Evolutionary conservation across 345 rosid species (phyloP), one percentile per base, ranked within the genome.

Genomic region (Lepidium africanum): DNA sequence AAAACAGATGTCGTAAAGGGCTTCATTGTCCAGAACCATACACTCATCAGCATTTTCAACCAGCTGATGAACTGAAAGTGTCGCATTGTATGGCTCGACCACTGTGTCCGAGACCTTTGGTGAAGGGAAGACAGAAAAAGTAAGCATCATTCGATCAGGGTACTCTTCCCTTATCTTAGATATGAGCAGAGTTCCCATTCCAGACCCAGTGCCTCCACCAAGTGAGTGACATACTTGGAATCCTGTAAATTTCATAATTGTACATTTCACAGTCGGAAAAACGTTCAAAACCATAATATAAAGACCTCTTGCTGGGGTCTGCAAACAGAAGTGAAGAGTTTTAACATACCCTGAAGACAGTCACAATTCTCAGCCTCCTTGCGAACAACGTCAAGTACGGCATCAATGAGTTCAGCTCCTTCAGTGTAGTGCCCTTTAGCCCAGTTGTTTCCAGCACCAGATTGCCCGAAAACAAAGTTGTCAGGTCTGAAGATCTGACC

Each of bases 401-500:
- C 85, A 47, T 87, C 90, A 59, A 87, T 85, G 74, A 87, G 80
- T 78, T 87, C 94, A 1, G 94, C 90, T n/a, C 94, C 94, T 58
- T 87, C 90, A 3, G 94, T 85, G 57, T 87, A 87, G 32, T 87
- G 94, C n/a, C 94, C 94, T 69, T 87, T 87, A 41, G 94, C 94
- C 90, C 90, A 87, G 79, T 87, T 87, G 67, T 87, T 85, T 17
- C 94, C 90, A 2, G 90, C 94, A 32, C 94, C 94, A n/a, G 88
- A 83, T 39, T 87, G 94, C 7, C 94, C 90, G 46, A 87, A 87
- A 30, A 85, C 90, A 49, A 87, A 87, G 68, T 87, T 87, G 43
- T 87, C 93, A 6, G 92, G 90, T 36, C 92, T 69, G 43, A 87
- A 87, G 39, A 87, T 83, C 66, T 83, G 91, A 7, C 94, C 94